Percentiles rank a stretch among this genome's conserved stretches.
phyloP scores from a whole-genome alignment of 176 grass and related monocot genomes.

The Aegilops tauschii region DNA sequence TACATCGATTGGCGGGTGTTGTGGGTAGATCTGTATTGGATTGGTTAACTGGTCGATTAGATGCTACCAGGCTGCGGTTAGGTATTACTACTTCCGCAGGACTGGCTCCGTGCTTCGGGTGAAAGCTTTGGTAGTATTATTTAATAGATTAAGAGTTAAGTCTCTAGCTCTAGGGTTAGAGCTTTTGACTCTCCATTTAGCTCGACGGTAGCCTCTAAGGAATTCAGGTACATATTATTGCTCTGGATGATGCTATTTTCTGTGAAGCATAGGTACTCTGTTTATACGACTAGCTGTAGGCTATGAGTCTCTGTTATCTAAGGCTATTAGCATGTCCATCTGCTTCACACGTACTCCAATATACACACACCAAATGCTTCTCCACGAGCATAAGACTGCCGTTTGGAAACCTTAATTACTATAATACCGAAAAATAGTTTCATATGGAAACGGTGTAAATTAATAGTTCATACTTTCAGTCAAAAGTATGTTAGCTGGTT shows the following conservation, averaged over 20 bases:
- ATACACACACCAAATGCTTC: background rate
- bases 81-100: background rate
- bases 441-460: background rate
- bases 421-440: conserved; percentile 16
- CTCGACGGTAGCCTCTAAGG: background rate
- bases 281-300: background rate
- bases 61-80: background rate
- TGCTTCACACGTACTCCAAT: background rate
- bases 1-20: conserved; percentile 13
- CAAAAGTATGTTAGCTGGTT: background rate
- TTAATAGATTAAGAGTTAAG: background rate
- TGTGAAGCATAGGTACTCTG: background rate
- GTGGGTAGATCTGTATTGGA: conserved; percentile 20
- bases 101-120: conserved; percentile 2
- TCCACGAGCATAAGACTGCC: background rate
- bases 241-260: background rate
- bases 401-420: background rate
- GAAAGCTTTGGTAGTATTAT: background rate
- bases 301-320: background rate
- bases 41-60: background rate
- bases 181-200: background rate
- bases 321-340: background rate
- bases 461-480: conserved; percentile 2
- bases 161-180: background rate
- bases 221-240: background rate